These are phyloP conservation scores for Penstemon davidsonii DNA, from an alignment of 257 asterid genomes.

Conservation along the genomic window DNA sequence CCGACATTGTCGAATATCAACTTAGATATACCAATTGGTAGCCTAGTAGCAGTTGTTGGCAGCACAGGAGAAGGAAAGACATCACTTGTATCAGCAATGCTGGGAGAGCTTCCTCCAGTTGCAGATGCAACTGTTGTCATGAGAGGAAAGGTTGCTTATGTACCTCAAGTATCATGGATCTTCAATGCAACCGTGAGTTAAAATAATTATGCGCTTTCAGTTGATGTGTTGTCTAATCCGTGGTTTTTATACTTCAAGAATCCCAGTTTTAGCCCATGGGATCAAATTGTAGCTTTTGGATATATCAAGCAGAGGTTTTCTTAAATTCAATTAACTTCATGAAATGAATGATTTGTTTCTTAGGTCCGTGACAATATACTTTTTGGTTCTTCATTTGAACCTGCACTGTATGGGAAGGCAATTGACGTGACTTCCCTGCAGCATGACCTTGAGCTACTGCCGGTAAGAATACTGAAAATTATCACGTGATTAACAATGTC, in stretches of 20 bases:
- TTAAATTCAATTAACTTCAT: slow-evolving; percentile 15
- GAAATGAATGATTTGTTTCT: slow-evolving; percentile 25
- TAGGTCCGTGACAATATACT: slow-evolving; percentile 95
- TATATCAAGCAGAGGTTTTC: neutral
- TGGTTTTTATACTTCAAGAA: neutral
- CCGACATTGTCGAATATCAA: slow-evolving; percentile 79
- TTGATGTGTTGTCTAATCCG: neutral
- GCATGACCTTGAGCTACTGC: slow-evolving; percentile 87
- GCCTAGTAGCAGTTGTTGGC: slow-evolving; percentile 92
- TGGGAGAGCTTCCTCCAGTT: slow-evolving; percentile 88
- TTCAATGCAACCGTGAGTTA: slow-evolving; percentile 91
- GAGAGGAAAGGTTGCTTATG: slow-evolving; percentile 93
- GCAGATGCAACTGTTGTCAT: slow-evolving; percentile 61
- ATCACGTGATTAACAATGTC: slow-evolving; percentile 11
- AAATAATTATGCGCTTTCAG: slow-evolving; percentile 10
- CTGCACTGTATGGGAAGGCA: slow-evolving; percentile 63
- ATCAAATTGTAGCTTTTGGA: slow-evolving; percentile 10
- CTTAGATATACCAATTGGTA: slow-evolving; percentile 84
- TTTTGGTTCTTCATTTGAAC: slow-evolving; percentile 72
- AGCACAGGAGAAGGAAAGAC: slow-evolving; percentile 99
- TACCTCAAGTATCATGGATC: slow-evolving; percentile 97
- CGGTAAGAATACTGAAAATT: slow-evolving; percentile 51
- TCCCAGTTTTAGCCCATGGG: neutral
- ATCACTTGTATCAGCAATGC: slow-evolving; percentile 94
- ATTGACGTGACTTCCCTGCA: slow-evolving; percentile 74